Base-by-base conservation (phyloP, 441 rosid species). In the Jatropha multifida region DNA sequence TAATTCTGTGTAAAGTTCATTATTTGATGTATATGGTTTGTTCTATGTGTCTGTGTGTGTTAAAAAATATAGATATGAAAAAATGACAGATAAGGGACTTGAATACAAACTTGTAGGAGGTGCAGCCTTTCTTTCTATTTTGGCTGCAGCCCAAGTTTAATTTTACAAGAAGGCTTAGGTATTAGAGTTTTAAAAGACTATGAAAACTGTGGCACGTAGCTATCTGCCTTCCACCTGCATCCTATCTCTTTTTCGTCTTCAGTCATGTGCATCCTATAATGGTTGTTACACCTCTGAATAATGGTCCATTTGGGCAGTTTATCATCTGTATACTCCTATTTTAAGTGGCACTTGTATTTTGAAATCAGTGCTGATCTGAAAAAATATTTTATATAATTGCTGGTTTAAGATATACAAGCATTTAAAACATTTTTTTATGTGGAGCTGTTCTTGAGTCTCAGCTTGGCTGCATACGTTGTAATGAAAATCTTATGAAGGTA, bases 401-500 rank as follows among this genome's bases (percentile, higher is more conserved):
- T 5, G 13, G 9, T 42, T 42, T 4, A 42, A 42, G 6, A 42
- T 42, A 42, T 42, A 1, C 32, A 32, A 32, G 32, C 32, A 42
- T 42, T 42, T 32, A 32, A 32, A 32, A 32, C 32, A 5, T 42
- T 42, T 3, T 42, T 42, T 42, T 42, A 5, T 4, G 9, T 42
- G 46, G 46, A 42, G 46, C 46, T 42, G 46, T 8, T 42, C 46
- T 42, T 8, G 9, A 42, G 9, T 4, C 46, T 42, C 46, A 42
- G 9, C 46, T 42, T 42, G 60, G 65, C 40, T 5, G 13, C 59
- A 26, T 37, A 3, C 4, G 38, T 69, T 75, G 32, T 68, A 40
- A 26, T 46, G 3, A 15, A 54, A 32, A 67, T 60, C 72, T 65
- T 71, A 79, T 79, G 48, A 26, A 58, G 8, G 44, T 40, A 59